Evolutionary conservation across 169 alveolate genomes (phyloP).

Genomic region (Plasmodium cynomolgi): DNA sequence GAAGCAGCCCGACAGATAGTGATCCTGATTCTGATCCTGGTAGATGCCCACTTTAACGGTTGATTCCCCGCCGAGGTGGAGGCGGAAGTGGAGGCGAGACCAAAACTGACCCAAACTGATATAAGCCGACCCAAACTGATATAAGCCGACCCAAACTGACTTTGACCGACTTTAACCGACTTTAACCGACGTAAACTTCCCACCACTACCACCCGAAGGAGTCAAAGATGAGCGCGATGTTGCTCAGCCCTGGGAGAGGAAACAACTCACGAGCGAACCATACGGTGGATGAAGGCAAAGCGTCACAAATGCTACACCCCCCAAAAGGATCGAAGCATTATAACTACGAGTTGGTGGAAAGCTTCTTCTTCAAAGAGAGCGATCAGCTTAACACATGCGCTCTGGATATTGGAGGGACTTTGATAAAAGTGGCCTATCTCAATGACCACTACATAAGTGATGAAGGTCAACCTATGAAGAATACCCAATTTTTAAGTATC

Average conservation of each 20-base stretch:
- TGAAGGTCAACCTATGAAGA: not conserved
- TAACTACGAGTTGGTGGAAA: not conserved
- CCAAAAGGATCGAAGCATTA: not conserved
- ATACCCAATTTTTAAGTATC: not conserved
- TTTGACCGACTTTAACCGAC: too few relatives aligned
- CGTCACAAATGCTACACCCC: not conserved
- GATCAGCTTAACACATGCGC: conserved; percentile 30
- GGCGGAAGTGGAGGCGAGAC: not conserved
- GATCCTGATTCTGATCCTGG: too few relatives aligned
- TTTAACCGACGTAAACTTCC: not conserved
- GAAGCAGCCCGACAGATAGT: not conserved
- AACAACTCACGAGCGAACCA: not conserved
- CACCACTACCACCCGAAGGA: not conserved
- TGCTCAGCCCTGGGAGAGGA: not conserved
- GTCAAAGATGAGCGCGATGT: not conserved
- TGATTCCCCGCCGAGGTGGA: not conserved
- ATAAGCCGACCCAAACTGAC: too few relatives aligned
- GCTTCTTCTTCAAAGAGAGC: not conserved
- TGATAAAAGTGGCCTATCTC: conserved; percentile 82
- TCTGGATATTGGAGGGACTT: conserved; percentile 88
- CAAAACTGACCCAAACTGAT: too few relatives aligned
- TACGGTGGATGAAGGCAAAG: not conserved
- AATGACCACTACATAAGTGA: conserved; percentile 11
- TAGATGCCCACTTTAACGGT: too few relatives aligned
- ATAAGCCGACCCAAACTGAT: too few relatives aligned